phyloP scores from a whole-genome alignment of 2,329 filamentous ascomycete species.

The Dactylellina parvicollis region DNA sequence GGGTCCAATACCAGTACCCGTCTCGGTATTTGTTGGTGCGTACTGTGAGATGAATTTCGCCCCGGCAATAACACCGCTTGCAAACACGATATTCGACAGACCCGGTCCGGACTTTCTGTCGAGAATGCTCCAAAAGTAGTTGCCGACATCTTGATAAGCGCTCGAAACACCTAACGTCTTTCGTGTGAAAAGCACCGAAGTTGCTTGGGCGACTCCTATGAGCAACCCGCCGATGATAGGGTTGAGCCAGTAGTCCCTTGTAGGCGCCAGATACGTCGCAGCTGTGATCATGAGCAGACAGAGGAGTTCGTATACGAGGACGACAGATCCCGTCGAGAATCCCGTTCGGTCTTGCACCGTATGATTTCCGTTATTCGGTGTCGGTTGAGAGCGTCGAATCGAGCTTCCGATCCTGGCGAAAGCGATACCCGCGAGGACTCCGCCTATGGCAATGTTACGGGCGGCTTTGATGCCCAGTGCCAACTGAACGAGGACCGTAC shows the following conservation, averaged over 20 bases:
- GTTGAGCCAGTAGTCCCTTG: slow-evolving; percentile 61
- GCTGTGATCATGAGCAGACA: slow-evolving; percentile 63
- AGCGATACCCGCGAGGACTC: slow-evolving; percentile 67
- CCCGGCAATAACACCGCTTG: neutral
- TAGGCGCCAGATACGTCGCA: slow-evolving; percentile 60
- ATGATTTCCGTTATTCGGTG: neutral
- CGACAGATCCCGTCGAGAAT: slow-evolving; percentile 64
- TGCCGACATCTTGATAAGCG: slow-evolving; percentile 58
- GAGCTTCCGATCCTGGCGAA: slow-evolving; percentile 3
- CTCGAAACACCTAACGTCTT: slow-evolving; percentile 71
- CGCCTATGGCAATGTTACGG: slow-evolving; percentile 67
- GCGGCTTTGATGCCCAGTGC: slow-evolving; percentile 67
- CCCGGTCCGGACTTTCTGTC: neutral
- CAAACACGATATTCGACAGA: neutral
- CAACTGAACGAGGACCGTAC: slow-evolving; percentile 72
- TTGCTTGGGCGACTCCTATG: slow-evolving; percentile 69
- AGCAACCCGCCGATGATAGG: slow-evolving; percentile 69
- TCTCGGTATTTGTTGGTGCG: neutral
- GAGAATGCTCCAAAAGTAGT: neutral
- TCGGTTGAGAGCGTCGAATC: neutral
- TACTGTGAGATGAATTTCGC: neutral
- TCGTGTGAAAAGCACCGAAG: slow-evolving; percentile 67
- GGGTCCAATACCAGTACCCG: neutral
- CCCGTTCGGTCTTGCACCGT: neutral
- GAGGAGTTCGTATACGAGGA: slow-evolving; percentile 63